Evolutionary conservation across 306 rosid genomes (phyloP).

Genomic region (Vigna angularis): DNA sequence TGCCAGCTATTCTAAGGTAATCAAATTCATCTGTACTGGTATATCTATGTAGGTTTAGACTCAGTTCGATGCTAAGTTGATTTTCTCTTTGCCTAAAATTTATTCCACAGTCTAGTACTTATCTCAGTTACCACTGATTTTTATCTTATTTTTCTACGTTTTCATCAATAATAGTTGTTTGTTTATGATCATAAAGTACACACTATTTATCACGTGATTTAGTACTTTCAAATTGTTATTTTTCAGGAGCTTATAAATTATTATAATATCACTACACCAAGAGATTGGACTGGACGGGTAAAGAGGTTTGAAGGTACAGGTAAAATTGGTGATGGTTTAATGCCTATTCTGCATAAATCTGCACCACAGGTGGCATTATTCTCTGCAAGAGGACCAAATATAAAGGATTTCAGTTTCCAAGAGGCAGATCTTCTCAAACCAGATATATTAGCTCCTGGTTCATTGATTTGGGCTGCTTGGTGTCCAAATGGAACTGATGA

Average conservation of each 20-base stretch:
- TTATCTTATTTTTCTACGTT: slow-evolving; percentile 30
- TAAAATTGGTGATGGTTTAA: slow-evolving; percentile 89
- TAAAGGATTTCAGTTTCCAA: slow-evolving; percentile 89
- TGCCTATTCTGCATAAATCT: slow-evolving; percentile 90
- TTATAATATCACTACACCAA: slow-evolving; percentile 84
- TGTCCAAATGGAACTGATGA: slow-evolving; percentile 99
- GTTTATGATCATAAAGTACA: slow-evolving; percentile 28
- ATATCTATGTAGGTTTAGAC: slow-evolving; percentile 18
- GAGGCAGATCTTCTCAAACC: slow-evolving; percentile 99
- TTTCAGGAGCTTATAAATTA: slow-evolving; percentile 90
- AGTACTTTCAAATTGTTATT: slow-evolving; percentile 35
- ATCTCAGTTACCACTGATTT: slow-evolving; percentile 17
- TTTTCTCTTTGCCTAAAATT: slow-evolving; percentile 11
- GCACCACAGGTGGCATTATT: slow-evolving; percentile 97
- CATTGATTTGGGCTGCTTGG: slow-evolving; percentile 99
- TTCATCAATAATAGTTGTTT: neutral
- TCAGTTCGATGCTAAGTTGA: slow-evolving; percentile 9
- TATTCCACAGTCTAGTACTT: slow-evolving; percentile 31
- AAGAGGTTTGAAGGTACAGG: slow-evolving; percentile 85
- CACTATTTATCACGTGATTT: slow-evolving; percentile 37
- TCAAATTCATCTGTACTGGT: slow-evolving; percentile 27
- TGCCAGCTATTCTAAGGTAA: slow-evolving; percentile 84
- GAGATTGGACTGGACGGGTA: slow-evolving; percentile 99
- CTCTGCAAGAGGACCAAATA: slow-evolving; percentile 98
- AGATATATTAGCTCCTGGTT: slow-evolving; percentile 97